phyloP scores from a whole-genome alignment of 2,329 filamentous ascomycete genomes.

The Penicillium sp. region DNA sequence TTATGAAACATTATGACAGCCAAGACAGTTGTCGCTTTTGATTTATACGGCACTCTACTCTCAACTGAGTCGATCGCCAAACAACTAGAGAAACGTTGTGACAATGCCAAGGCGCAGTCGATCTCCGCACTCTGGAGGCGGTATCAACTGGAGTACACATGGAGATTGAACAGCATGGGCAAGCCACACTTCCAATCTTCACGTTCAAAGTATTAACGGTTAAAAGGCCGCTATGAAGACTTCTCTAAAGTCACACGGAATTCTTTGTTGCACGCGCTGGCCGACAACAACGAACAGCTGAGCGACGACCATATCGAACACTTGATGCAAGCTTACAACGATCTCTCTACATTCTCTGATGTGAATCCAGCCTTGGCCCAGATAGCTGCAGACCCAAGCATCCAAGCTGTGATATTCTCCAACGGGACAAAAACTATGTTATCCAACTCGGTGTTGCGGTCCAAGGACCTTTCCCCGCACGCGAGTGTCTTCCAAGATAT shows the following conservation, averaged over 20 bases:
- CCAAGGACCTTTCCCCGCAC: constrained; percentile 47
- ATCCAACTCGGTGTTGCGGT: constrained; percentile 49
- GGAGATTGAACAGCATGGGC: constrained; percentile 69
- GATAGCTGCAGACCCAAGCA: constrained; percentile 34
- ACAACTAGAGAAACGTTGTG: constrained; percentile 51
- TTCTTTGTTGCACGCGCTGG: constrained; percentile 55
- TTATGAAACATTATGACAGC: constrained; percentile 11
- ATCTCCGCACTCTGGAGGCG: constrained; percentile 57
- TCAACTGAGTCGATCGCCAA: constrained; percentile 60
- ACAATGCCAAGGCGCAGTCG: constrained; percentile 47
- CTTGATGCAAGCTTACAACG: constrained; percentile 58
- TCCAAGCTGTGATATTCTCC: constrained; percentile 58
- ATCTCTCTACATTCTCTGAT: constrained; percentile 57
- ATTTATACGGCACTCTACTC: constrained; percentile 66
- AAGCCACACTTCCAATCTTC: constrained; percentile 18
- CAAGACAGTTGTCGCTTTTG: constrained; percentile 56
- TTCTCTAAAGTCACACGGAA: constrained; percentile 57
- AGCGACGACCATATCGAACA: constrained; percentile 36
- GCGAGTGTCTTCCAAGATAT: constrained; percentile 46
- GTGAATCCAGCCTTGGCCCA: constrained; percentile 47
- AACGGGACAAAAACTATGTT: constrained; percentile 62
- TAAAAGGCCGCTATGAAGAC: constrained; percentile 50
- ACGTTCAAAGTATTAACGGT: neutral
- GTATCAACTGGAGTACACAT: constrained; percentile 70
- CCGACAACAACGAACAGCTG: constrained; percentile 47